phyloP scores from a whole-genome alignment of 2,329 filamentous ascomycete genomes.

The Neonectria magnoliae region DNA sequence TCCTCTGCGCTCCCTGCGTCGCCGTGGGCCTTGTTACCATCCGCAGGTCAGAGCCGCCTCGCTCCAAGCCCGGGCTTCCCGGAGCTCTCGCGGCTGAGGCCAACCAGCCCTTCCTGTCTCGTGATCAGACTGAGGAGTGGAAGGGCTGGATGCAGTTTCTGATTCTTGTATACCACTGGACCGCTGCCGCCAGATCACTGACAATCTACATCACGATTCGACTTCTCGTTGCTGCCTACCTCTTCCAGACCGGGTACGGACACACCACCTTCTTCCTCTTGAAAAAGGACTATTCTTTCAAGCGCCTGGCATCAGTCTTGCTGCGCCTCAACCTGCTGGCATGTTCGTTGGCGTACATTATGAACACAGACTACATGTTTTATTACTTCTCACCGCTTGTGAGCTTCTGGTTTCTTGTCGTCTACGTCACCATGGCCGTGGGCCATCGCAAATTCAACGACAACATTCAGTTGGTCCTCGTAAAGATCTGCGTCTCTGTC shows the following conservation, averaged over 20 bases:
- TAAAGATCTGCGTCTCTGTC: slow-evolving; percentile 59
- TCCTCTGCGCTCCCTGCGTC: slow-evolving; percentile 33
- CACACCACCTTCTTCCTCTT: slow-evolving; percentile 68
- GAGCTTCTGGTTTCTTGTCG: slow-evolving; percentile 70
- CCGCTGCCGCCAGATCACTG: slow-evolving; percentile 54
- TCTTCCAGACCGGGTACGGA: slow-evolving; percentile 71
- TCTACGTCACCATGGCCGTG: slow-evolving; percentile 61
- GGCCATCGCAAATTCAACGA: slow-evolving; percentile 53
- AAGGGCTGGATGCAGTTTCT: slow-evolving; percentile 72
- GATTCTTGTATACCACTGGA: slow-evolving; percentile 64
- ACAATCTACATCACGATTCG: slow-evolving; percentile 65
- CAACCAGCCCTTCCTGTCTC: slow-evolving; percentile 40
- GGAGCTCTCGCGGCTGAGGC: slow-evolving; percentile 9
- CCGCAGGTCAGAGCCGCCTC: slow-evolving; percentile 30
- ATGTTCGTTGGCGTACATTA: slow-evolving; percentile 62
- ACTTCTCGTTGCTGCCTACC: slow-evolving; percentile 64
- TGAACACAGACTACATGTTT: slow-evolving; percentile 60
- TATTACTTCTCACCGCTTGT: slow-evolving; percentile 69
- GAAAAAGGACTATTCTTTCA: slow-evolving; percentile 65
- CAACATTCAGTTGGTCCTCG: slow-evolving; percentile 53
- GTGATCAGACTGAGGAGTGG: slow-evolving; percentile 71
- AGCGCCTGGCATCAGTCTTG: slow-evolving; percentile 61
- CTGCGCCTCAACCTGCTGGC: slow-evolving; percentile 67
- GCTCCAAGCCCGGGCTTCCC: slow-evolving; percentile 18
- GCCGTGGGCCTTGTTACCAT: slow-evolving; percentile 32